Conservation (phyloP, 1,284 basidiomycete species). For the Sporisorium iseilematis-ciliati region DNA sequence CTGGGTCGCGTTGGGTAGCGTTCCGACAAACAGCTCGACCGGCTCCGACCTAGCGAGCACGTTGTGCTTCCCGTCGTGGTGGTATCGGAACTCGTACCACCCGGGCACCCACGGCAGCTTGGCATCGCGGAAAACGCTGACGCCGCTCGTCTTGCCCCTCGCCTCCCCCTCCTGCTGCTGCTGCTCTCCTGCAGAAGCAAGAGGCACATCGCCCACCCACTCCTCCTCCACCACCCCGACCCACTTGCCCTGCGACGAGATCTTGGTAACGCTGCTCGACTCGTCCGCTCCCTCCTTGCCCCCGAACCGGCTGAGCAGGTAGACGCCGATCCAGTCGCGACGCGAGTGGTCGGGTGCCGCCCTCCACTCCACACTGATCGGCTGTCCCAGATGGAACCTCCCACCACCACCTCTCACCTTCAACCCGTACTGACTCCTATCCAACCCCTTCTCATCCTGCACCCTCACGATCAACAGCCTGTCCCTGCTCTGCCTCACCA, state of each 20-base stretch:
- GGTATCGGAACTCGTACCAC: conserved; percentile 81
- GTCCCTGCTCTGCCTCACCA: conserved; percentile 91
- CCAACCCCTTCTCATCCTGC: conserved; percentile 56
- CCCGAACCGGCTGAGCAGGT: conserved; percentile 70
- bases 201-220: conserved; percentile 83
- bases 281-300: conserved; percentile 35
- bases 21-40: conserved; percentile 86
- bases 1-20: conserved; percentile 73
- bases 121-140: conserved; percentile 69
- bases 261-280: conserved; percentile 75
- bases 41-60: conserved; percentile 87
- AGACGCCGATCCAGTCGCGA: conserved; percentile 97
- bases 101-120: conserved; percentile 86
- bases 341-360: conserved; percentile 88
- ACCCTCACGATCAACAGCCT: conserved; percentile 70
- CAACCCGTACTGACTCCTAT: conserved; percentile 46
- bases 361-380: conserved; percentile 86
- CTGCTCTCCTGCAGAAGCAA: too few relatives aligned
- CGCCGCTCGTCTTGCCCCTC: conserved; percentile 14
- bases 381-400: conserved; percentile 89
- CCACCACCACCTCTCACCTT: not conserved
- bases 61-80: conserved; percentile 83
- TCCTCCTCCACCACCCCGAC: conserved; percentile 89
- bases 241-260: conserved; percentile 92
- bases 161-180: too few relatives aligned